phyloP scores from a whole-genome alignment of 768 basidiomycete species.

The Artomyces pyxidatus region DNA sequence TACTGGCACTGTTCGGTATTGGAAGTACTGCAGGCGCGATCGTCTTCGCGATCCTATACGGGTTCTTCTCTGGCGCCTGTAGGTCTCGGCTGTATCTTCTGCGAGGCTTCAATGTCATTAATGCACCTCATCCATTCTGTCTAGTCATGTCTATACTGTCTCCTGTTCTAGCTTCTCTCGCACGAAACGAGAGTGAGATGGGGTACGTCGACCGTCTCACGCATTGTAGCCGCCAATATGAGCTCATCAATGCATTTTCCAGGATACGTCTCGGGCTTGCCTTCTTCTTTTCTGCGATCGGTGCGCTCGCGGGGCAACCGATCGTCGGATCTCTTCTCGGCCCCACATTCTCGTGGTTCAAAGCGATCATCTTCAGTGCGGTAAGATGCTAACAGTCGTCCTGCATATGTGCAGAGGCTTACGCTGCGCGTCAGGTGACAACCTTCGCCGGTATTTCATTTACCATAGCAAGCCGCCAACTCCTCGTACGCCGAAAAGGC shows the following conservation, averaged over 20 bases:
- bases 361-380: background rate
- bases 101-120: background rate
- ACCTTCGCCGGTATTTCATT: too few species aligned
- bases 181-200: background rate
- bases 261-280: background rate
- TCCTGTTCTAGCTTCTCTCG: background rate
- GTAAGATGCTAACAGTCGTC: too few species aligned
- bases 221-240: background rate
- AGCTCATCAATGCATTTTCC: background rate
- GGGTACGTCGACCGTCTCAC: slow-evolving; percentile 1
- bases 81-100: slow-evolving; percentile 4
- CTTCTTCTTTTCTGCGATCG: background rate
- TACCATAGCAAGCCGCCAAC: too few species aligned
- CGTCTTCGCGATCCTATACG: slow-evolving; percentile 36
- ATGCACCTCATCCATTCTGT: background rate
- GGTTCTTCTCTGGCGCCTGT: slow-evolving; percentile 38
- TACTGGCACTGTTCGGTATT: slow-evolving; percentile 32
- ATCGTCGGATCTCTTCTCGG: background rate
- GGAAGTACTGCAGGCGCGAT: slow-evolving; percentile 30
- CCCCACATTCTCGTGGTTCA: background rate
- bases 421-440: too few species aligned
- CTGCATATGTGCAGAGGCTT: too few species aligned
- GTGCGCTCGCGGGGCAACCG: background rate
- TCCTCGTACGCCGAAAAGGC: too few species aligned
- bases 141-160: slow-evolving; percentile 17